Evolutionary conservation across 768 basidiomycete genomes (phyloP).

Genomic region (Russula vinacea): DNA sequence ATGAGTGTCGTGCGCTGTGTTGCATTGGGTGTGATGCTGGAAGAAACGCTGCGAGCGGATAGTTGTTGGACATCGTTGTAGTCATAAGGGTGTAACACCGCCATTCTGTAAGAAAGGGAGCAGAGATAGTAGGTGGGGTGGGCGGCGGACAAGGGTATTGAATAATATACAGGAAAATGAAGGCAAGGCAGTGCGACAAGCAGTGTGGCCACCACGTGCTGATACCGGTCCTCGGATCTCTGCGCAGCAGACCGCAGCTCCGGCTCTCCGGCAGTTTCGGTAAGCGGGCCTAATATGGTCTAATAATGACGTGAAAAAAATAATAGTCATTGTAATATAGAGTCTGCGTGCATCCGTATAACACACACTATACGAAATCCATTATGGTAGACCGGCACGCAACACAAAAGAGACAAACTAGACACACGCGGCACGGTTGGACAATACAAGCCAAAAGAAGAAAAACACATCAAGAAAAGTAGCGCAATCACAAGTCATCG

Average conservation of each 20-base stretch:
- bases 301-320: background rate
- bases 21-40: constrained; percentile 54
- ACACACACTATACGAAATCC: constrained; percentile 7
- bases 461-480: background rate
- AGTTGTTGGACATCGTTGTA: background rate
- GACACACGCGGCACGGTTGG: constrained; percentile 27
- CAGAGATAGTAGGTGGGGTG: background rate
- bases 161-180: background rate
- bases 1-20: constrained; percentile 78
- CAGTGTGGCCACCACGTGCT: background rate
- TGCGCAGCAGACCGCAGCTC: background rate
- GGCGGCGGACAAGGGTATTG: background rate
- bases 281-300: background rate
- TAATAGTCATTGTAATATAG: constrained; percentile 11
- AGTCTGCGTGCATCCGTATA: constrained; percentile 16
- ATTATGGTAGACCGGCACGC: constrained; percentile 20
- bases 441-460: background rate
- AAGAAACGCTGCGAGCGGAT: constrained; percentile 33
- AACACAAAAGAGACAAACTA: constrained; percentile 17
- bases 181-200: background rate
- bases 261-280: background rate
- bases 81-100: constrained; percentile 20
- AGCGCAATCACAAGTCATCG: constrained; percentile 44
- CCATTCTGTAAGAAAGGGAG: constrained; percentile 21
- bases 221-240: background rate